Base-by-base conservation (phyloP, 352 stramenopile species). In the Phytophthora fragariae region DNA sequence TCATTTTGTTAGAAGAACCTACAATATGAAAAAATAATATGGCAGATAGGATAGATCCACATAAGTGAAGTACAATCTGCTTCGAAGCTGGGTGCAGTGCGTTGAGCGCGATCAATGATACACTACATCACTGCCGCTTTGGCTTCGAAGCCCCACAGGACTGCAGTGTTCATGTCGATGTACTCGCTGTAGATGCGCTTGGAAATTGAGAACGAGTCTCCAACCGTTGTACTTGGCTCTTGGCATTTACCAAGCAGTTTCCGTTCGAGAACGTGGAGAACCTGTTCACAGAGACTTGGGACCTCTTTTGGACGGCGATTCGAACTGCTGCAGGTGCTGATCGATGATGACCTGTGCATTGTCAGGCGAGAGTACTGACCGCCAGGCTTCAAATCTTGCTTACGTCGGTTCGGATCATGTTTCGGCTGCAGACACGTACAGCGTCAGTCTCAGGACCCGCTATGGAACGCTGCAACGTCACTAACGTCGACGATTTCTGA, bases 401-500 rank as follows among this genome's bases (percentile, higher is more conserved):
- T 27, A 27, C 24, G 24, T 3, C 24, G 24, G 24, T 27, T 27
- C 24, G 24, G 24, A 27, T 27, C 24, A 27, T 27, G 24, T 27
- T 27, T 27, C 24, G 24, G 24, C 24, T 27, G 24, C 24, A 27
- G 24, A 27, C 24, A 27, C 24, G 24, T 27, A 24, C 65, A 57
- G 21, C 73, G 60, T n/a, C 50, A 60, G 7, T 74, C 69, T 12
- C 17, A 56, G 33, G 5, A 39, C 35, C 4, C 35, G 24, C 24
- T 1, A 14, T 14, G 9, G 35, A 68, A 29, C 27, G 52, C 49
- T 6, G 35, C 33, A 15, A 2, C 27, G 27, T 35, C 47, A 52
- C 54, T 65, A 4, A 58, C 39, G 57, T 65, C 2, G 81, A 86
- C 15, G 74, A 84, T 17, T 44, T 76, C 10, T 82, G 70, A 67